phyloP scores from a whole-genome alignment of 805 yeast species.

The Torulaspora indica region DNA sequence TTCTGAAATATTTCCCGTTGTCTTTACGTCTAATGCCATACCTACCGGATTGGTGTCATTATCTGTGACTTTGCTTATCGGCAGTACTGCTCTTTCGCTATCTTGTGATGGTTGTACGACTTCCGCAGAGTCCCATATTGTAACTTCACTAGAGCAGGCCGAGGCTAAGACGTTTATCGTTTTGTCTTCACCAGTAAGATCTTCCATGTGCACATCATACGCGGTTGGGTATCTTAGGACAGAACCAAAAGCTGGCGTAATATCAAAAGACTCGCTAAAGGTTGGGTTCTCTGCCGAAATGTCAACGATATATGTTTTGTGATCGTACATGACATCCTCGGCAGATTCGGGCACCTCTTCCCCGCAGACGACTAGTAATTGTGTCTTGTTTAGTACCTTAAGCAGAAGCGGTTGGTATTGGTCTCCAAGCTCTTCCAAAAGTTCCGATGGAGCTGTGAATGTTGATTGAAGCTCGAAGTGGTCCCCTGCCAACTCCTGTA shows the following conservation, averaged over 20 bases:
- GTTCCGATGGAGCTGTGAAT: constrained; percentile 23
- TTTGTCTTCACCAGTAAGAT: constrained; percentile 40
- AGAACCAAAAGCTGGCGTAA: constrained; percentile 51
- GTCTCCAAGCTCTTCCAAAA: constrained; percentile 29
- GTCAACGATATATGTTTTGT: constrained; percentile 25
- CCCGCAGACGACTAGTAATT: constrained; percentile 32
- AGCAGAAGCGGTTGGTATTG: constrained; percentile 32
- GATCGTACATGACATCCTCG: constrained; percentile 29
- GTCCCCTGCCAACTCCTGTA: constrained; percentile 1
- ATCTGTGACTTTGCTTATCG: constrained; percentile 59
- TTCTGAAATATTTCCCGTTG: constrained; percentile 41
- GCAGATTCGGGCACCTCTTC: constrained; percentile 22
- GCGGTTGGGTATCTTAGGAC: constrained; percentile 44
- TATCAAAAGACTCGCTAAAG: constrained; percentile 40
- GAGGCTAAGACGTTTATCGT: constrained; percentile 48
- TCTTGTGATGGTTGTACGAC: constrained; percentile 57
- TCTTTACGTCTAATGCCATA: constrained; percentile 53
- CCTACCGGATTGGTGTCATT: constrained; percentile 74
- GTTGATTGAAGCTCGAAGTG: constrained; percentile 1
- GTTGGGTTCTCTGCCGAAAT: constrained; percentile 1
- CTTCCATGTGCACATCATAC: constrained; percentile 40
- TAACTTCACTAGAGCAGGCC: constrained; percentile 61
- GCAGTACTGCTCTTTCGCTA: constrained; percentile 65
- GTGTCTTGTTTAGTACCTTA: constrained; percentile 16
- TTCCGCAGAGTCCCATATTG: constrained; percentile 40